Percentiles rank a stretch among this genome's conserved stretches.
phyloP scores from a whole-genome alignment of 306 rosid species.

The Prunus salicina region DNA sequence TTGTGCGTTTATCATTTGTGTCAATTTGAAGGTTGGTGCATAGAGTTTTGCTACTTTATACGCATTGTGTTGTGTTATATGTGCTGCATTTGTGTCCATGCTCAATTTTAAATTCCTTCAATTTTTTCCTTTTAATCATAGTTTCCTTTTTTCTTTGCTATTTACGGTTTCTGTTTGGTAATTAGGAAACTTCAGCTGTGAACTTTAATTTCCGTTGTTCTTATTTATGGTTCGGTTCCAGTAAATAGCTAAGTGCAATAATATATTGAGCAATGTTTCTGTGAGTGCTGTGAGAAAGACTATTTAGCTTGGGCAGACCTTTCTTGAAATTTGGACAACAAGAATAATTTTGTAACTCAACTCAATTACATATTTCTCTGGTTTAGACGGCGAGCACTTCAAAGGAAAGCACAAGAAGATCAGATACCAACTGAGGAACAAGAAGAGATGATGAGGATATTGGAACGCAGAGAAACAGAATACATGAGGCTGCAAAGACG shows the following conservation, averaged over 20 bases:
- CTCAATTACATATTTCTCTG: slow-evolving; percentile 5
- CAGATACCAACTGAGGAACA: slow-evolving; percentile 82
- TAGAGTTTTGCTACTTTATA: background rate
- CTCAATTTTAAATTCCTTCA: background rate
- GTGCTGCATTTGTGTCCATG: background rate
- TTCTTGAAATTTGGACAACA: background rate
- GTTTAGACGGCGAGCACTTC: slow-evolving; percentile 76
- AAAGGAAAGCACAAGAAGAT: slow-evolving; percentile 77
- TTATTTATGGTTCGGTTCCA: background rate
- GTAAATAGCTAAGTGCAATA: background rate
- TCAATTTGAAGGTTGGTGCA: background rate
- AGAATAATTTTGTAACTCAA: background rate
- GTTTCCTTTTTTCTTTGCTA: background rate
- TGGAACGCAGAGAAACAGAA: slow-evolving; percentile 90
- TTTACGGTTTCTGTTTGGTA: background rate
- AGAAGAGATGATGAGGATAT: slow-evolving; percentile 87
- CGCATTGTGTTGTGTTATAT: background rate
- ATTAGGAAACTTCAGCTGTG: background rate
- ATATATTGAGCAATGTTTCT: background rate
- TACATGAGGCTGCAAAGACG: slow-evolving; percentile 94
- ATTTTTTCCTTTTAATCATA: background rate
- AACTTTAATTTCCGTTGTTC: background rate
- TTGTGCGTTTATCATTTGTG: background rate
- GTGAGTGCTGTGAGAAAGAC: too few relatives aligned
- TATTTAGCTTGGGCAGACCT: too few relatives aligned